Evolutionary conservation across 148 eudicot species (phyloP).

Genomic region (Dianthus caryophyllus): DNA sequence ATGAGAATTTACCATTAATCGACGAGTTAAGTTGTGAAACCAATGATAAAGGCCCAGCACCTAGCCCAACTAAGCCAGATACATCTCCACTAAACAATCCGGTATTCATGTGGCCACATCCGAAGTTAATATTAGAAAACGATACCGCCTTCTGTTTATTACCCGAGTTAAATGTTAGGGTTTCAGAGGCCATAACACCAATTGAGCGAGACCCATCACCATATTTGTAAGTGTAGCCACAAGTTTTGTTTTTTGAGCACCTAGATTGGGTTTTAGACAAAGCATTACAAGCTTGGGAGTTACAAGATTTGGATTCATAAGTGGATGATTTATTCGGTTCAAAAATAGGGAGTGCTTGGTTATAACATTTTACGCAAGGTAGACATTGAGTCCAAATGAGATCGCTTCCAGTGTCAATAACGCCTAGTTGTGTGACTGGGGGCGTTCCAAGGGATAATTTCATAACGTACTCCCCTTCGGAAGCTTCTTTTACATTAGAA

Average conservation of each 20-base stretch:
- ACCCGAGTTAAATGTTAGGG: constrained; percentile 29
- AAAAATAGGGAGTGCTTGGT: constrained; percentile 17
- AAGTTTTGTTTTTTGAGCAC: constrained; percentile 5
- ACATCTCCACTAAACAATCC: constrained; percentile 12
- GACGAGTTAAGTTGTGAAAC: constrained; percentile 17
- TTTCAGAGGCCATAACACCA: constrained; percentile 31
- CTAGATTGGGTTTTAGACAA: not conserved
- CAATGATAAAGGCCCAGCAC: constrained; percentile 31
- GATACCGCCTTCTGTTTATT: not conserved
- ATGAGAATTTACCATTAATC: constrained; percentile 34
- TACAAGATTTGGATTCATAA: constrained; percentile 11
- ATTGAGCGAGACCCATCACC: constrained; percentile 27
- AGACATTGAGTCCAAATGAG: constrained; percentile 28
- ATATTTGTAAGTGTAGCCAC: constrained; percentile 24
- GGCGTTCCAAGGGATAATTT: constrained; percentile 25
- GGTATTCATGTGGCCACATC: constrained; percentile 23
- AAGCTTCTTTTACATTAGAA: constrained; percentile 9
- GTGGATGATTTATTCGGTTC: constrained; percentile 21
- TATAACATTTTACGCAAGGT: constrained; percentile 20
- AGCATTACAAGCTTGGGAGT: not conserved
- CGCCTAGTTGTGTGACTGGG: constrained; percentile 15
- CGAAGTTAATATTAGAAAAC: constrained; percentile 5
- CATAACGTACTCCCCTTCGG: constrained; percentile 21
- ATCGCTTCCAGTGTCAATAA: constrained; percentile 28
- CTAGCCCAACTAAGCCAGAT: constrained; percentile 34